Evolutionary conservation across 2,329 filamentous ascomycete genomes (phyloP).

Genomic region (Teratosphaeria viscida): DNA sequence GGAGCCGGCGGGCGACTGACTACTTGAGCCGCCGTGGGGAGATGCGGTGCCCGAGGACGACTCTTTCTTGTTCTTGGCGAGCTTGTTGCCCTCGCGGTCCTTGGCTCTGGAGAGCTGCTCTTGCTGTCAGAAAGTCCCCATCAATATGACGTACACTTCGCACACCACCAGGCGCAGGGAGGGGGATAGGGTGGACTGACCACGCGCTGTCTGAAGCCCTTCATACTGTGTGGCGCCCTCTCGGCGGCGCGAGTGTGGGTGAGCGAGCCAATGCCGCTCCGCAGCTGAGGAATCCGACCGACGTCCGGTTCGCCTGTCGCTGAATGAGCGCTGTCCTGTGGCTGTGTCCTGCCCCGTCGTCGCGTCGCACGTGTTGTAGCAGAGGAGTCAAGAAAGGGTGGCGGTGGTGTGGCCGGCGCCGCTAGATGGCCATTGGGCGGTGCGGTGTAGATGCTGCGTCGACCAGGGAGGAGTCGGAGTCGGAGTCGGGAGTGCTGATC

Average conservation of each 20-base stretch:
- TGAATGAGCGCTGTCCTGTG: neutral
- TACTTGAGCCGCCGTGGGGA: slow-evolving; percentile 47
- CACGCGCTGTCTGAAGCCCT: slow-evolving; percentile 94
- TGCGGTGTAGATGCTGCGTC: neutral
- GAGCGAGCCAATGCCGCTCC: neutral
- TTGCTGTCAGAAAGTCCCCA: slow-evolving; percentile 39
- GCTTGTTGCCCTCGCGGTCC: slow-evolving; percentile 51
- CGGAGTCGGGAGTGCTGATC: neutral
- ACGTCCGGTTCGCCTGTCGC: neutral
- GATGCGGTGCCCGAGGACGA: slow-evolving; percentile 60
- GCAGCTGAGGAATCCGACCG: slow-evolving; percentile 4
- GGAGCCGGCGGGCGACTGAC: slow-evolving; percentile 49
- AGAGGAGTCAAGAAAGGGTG: neutral
- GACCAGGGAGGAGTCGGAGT: neutral
- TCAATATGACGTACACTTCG: slow-evolving; percentile 16
- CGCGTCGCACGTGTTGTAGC: neutral
- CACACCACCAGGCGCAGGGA: slow-evolving; percentile 8
- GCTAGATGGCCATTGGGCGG: slow-evolving; percentile 1
- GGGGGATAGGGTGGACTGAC: slow-evolving; percentile 49
- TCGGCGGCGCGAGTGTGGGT: neutral
- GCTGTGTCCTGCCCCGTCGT: neutral
- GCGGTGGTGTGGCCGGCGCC: neutral
- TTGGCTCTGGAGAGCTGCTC: slow-evolving; percentile 78
- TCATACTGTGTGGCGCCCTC: slow-evolving; percentile 51
- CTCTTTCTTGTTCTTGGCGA: slow-evolving; percentile 51